These are phyloP conservation scores for Pachyrhizus erosus DNA, from an alignment of 306 rosid genomes.

Conservation along the genomic window DNA sequence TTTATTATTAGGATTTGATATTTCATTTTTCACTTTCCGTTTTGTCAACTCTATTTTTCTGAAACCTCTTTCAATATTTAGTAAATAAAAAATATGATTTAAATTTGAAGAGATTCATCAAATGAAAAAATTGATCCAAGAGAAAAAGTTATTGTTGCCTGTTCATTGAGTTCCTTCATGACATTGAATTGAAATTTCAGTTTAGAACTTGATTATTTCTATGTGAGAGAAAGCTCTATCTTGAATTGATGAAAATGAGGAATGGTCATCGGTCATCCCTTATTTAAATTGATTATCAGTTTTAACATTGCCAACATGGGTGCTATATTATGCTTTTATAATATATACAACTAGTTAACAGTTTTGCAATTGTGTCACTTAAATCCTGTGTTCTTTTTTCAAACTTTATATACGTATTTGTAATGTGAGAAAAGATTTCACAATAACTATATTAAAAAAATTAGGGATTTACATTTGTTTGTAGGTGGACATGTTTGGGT, in stretches of 20 bases:
- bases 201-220: slow-evolving; percentile 3
- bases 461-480: slow-evolving; percentile 1
- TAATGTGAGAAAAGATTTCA: neutral
- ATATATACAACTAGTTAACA: neutral
- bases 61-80: neutral
- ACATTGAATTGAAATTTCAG: neutral
- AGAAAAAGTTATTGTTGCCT: slow-evolving; percentile 12
- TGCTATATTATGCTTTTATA: neutral
- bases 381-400: neutral
- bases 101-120: neutral
- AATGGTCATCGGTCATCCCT: neutral
- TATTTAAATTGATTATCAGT: neutral
- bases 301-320: slow-evolving; percentile 3
- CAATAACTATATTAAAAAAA: neutral
- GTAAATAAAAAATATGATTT: neutral
- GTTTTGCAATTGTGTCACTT: slow-evolving; percentile 1
- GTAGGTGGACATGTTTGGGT: neutral
- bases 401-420: neutral
- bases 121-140: neutral
- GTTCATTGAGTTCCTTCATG: slow-evolving; percentile 29
- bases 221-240: neutral
- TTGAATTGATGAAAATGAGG: too few species aligned
- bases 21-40: neutral
- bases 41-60: neutral
- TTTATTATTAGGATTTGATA: neutral